A percentile compares a stretch with the other conserved stretches of the same genome.
Conservation (phyloP, 1,139 yeast species). For the Debaryomycetaceae sp. region DNA sequence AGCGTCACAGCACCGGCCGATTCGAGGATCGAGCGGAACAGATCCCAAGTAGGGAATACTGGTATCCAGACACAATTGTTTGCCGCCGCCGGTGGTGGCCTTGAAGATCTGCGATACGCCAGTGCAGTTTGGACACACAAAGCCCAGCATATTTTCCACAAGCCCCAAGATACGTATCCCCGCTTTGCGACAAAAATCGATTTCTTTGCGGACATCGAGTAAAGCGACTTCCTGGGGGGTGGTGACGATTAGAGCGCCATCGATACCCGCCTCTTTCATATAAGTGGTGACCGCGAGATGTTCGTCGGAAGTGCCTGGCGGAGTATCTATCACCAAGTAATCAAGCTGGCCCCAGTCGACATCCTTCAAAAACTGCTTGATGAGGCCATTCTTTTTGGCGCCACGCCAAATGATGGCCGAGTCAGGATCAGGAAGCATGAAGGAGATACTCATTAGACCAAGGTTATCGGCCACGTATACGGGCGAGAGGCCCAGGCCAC, state of each 20-base stretch:
- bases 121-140: constrained; percentile 90
- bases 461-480: constrained; percentile 91
- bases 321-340: constrained; percentile 87
- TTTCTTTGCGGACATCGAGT: constrained; percentile 89
- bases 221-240: constrained; percentile 98
- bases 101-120: constrained; percentile 86
- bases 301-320: constrained; percentile 98
- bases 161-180: constrained; percentile 76
- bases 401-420: constrained; percentile 98
- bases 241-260: constrained; percentile 91
- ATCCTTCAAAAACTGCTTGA: constrained; percentile 88
- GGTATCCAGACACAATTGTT: constrained; percentile 68
- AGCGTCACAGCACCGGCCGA: constrained; percentile 77
- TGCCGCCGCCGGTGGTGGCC: constrained; percentile 96
- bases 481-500: constrained; percentile 93
- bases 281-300: constrained; percentile 84
- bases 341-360: constrained; percentile 92
- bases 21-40: constrained; percentile 93
- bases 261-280: constrained; percentile 82
- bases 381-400: constrained; percentile 83
- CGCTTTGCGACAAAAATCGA: constrained; percentile 89
- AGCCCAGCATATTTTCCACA: constrained; percentile 97
- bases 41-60: constrained; percentile 73
- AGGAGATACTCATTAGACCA: constrained; percentile 93
- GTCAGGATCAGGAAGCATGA: constrained; percentile 88